Conservation (phyloP, 202 grass and related monocot species). For the Cymbopogon flexuosus region DNA sequence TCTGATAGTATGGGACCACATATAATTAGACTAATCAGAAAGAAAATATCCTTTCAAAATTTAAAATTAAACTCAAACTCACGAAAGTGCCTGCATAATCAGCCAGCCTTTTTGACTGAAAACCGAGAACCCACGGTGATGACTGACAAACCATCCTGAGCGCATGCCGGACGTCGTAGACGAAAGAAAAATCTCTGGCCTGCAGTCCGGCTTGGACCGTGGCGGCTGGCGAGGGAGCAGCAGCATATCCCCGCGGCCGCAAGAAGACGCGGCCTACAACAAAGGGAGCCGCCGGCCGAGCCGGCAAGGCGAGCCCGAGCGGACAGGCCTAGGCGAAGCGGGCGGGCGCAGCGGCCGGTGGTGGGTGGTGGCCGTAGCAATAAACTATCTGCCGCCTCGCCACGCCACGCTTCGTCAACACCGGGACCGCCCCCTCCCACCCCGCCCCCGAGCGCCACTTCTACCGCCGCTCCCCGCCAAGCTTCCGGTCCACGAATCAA, state of each 20-base stretch:
- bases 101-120: constrained; percentile 2
- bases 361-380: constrained; percentile 16
- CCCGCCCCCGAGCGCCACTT: background rate
- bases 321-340: background rate
- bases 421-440: background rate
- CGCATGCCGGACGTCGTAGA: background rate
- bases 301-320: constrained; percentile 17
- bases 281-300: background rate
- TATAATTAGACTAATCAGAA: too few species aligned
- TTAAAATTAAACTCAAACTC: too few species aligned
- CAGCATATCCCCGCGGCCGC: constrained; percentile 2
- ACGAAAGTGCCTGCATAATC: background rate
- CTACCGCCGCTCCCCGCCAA: background rate
- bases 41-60: background rate
- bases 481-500: background rate
- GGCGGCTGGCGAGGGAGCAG: background rate
- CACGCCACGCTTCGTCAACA: constrained; percentile 19
- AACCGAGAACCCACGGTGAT: background rate
- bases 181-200: background rate
- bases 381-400: background rate
- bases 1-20: too few species aligned
- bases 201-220: constrained; percentile 2
- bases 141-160: background rate
- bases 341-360: background rate
- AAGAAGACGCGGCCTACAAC: background rate